Evolutionary conservation across 1,284 basidiomycete species (phyloP).

Genomic region (Wallemia mellicola): DNA sequence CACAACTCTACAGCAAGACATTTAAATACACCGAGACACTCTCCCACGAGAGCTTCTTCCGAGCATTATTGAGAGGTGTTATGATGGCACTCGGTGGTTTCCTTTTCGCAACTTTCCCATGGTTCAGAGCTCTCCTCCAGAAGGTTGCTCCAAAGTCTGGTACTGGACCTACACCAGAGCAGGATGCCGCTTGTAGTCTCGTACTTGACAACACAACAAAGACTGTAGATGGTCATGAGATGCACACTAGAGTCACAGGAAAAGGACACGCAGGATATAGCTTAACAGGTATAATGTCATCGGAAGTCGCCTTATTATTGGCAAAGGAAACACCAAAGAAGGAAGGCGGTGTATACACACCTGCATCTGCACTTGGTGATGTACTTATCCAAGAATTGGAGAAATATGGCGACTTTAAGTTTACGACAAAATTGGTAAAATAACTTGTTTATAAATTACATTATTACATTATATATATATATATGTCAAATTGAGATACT

Average conservation of each 20-base stretch:
- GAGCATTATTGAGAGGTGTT: background rate
- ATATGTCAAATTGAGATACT: no score
- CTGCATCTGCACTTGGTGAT: conserved; percentile 42
- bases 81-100: background rate
- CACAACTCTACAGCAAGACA: background rate
- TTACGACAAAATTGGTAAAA: conserved; percentile 22
- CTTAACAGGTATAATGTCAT: background rate
- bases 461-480: background rate
- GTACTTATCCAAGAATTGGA: conserved; percentile 32
- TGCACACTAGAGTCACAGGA: background rate
- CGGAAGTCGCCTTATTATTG: background rate
- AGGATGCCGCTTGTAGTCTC: background rate
- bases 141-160: background rate
- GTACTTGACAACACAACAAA: background rate
- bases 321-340: conserved; percentile 9
- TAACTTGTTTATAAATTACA: background rate
- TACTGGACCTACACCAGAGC: background rate
- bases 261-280: background rate
- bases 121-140: background rate
- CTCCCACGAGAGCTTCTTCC: background rate
- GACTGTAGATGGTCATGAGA: background rate
- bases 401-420: conserved; percentile 24
- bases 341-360: conserved; percentile 44
- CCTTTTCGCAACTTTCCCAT: background rate
- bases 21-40: background rate